Evolutionary conservation across 2,329 filamentous ascomycete genomes (phyloP).

Genomic region (Neonectria faginata): DNA sequence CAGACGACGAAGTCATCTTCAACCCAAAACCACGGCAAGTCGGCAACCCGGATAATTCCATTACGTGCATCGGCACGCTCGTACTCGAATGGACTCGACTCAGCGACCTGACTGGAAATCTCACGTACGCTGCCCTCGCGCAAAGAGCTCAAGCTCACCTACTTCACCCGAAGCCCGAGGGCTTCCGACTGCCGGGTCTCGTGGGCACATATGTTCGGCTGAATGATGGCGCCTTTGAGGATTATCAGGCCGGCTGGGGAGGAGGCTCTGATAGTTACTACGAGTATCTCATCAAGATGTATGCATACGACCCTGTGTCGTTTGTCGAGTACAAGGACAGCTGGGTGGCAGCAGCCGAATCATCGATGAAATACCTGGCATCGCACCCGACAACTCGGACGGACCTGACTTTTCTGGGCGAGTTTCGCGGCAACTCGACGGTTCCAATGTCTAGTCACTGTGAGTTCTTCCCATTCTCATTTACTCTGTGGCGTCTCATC

Average conservation of each 20-base stretch:
- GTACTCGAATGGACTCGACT: slow-evolving; percentile 40
- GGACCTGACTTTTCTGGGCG: slow-evolving; percentile 28
- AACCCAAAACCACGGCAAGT: slow-evolving; percentile 11
- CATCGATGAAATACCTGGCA: slow-evolving; percentile 29
- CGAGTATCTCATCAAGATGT: slow-evolving; percentile 42
- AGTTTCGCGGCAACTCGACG: slow-evolving; percentile 28
- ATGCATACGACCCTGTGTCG: slow-evolving; percentile 32
- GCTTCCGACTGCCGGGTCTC: slow-evolving; percentile 30
- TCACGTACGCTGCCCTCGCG: slow-evolving; percentile 28
- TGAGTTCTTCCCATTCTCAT: neutral
- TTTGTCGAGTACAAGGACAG: slow-evolving; percentile 30
- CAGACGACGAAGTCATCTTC: slow-evolving; percentile 38
- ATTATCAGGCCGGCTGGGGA: slow-evolving; percentile 38
- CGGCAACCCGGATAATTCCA: slow-evolving; percentile 37
- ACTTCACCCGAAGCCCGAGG: slow-evolving; percentile 29
- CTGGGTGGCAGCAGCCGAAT: slow-evolving; percentile 29
- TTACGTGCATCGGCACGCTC: slow-evolving; percentile 33
- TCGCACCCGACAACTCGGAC: slow-evolving; percentile 22
- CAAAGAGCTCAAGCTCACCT: slow-evolving; percentile 33
- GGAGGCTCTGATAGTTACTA: slow-evolving; percentile 40
- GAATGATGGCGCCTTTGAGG: slow-evolving; percentile 23
- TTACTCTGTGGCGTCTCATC: neutral
- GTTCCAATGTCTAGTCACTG: slow-evolving; percentile 27
- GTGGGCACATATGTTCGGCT: slow-evolving; percentile 31
- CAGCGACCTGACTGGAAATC: slow-evolving; percentile 31